Evolutionary conservation across 768 basidiomycete species (phyloP), one percentile per base, ranked within the genome.

Genomic region (Pilatotrama ljubarskyi): DNA sequence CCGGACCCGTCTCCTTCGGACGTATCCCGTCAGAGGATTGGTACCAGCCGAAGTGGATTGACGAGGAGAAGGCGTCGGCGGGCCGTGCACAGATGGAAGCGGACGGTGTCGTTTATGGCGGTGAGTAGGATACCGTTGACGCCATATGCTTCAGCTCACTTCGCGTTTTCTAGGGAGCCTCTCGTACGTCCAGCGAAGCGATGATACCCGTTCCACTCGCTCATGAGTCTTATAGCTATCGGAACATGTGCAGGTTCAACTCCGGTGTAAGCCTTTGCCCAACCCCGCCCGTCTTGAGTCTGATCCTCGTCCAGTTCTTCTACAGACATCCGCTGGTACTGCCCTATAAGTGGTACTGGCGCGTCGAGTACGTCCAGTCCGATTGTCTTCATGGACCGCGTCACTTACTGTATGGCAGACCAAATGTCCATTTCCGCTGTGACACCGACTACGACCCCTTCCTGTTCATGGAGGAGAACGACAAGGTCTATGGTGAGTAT

Each of bases 171-270:
- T 43, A 80, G 79, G 75, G 26, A 80, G 79, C 55, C 74, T 80
- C 10, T 73, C 79, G 78, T 79, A 52, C 65, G 76, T 74, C 14
- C 51, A 18, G 26, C 4, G 24, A 10, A 22, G 4, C 5, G 29
- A 32, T 32, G n/a, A 14, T 11, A 14, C 9, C 7, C 5, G 11
- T 13, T 9, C 14, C 26, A 57, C 26, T 59, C 6, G 13, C 13
- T 49, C 40, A 15, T 17, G 47, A 29, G 24, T 22, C n/a, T 17
- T 35, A 0, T 36, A 80, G 76, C n/a, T 88, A 90, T 64, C 80
- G 86, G n/a, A 87, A 88, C 55, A 89, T 90, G 88, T 90, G 88
- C 69, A 78, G 88, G 37, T 90, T 83, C 73, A 87, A 88, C 70
- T 88, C 85, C 1, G 87, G 85, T 1, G 84, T 85, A 63, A 60